Conservation (phyloP, 1,139 yeast species). For the Kluyveromyces sp. region DNA sequence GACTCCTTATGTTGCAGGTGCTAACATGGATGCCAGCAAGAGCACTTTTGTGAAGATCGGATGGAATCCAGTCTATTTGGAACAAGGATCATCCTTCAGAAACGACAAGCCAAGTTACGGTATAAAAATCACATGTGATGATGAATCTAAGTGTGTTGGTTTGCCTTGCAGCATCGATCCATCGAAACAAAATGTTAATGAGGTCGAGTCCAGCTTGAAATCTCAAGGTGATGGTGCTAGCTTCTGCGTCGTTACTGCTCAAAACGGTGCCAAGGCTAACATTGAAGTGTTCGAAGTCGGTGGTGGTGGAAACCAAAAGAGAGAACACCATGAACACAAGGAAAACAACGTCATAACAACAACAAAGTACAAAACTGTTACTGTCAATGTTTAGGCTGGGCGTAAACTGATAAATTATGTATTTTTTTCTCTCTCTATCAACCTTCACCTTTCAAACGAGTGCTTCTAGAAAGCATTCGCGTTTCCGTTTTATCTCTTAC, state of each 20-base stretch:
- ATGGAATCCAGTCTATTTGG: constrained; percentile 82
- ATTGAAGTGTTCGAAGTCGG: constrained; percentile 58
- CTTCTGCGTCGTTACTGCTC: constrained; percentile 78
- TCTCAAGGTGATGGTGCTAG: constrained; percentile 59
- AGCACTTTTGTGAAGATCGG: constrained; percentile 77
- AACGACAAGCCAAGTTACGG: constrained; percentile 59
- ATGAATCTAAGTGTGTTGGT: constrained; percentile 63
- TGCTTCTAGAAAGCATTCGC: too few species aligned
- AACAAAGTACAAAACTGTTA: constrained; percentile 14
- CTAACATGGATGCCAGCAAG: constrained; percentile 61
- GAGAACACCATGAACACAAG: constrained; percentile 11
- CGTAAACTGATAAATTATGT: too few species aligned
- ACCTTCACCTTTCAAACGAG: too few species aligned
- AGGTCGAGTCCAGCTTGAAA: constrained; percentile 35
- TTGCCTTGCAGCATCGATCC: constrained; percentile 76
- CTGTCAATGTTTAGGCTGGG: constrained; percentile 3
- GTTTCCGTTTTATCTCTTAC: too few species aligned
- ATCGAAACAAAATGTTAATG: constrained; percentile 47
- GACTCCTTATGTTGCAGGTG: constrained; percentile 91
- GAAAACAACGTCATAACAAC: constrained; percentile 8
- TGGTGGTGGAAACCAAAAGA: constrained; percentile 7
- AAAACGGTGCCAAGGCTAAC: constrained; percentile 52
- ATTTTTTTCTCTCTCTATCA: too few species aligned
- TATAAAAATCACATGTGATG: constrained; percentile 63
- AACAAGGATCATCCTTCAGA: constrained; percentile 45